phyloP scores from a whole-genome alignment of 805 yeast genomes.

The Torulaspora franciscae region DNA sequence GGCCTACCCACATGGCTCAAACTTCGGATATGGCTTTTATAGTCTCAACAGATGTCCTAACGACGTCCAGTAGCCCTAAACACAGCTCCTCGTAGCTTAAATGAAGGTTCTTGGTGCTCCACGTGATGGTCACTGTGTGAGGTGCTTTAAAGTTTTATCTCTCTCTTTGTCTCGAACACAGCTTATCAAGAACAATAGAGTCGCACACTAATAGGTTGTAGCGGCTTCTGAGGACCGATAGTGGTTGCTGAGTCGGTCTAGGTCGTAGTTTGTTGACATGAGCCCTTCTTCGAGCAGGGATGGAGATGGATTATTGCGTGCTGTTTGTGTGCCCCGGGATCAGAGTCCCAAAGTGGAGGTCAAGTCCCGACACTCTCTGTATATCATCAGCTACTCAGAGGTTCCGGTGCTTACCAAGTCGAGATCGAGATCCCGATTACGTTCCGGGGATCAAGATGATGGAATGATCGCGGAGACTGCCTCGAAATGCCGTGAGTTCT shows the following conservation, averaged over 20 bases:
- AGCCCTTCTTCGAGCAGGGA: conserved; percentile 2
- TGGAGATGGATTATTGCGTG: conserved; percentile 2
- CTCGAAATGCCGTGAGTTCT: conserved; percentile 16
- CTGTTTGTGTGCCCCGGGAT: conserved; percentile 4
- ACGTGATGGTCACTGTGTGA: background rate
- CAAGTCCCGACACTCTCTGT: conserved; percentile 28
- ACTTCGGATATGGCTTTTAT: background rate
- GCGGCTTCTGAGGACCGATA: background rate
- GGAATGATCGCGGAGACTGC: conserved; percentile 1
- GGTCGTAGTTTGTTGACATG: background rate
- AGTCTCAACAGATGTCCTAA: background rate
- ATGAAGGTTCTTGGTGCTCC: background rate
- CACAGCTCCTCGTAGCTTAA: background rate
- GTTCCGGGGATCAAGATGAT: background rate
- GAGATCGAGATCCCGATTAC: conserved; percentile 3
- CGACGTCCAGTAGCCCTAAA: background rate
- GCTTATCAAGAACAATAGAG: background rate
- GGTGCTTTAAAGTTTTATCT: background rate
- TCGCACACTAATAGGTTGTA: background rate
- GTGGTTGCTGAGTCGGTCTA: background rate
- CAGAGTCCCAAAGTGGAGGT: conserved; percentile 28
- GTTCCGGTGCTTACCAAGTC: conserved; percentile 12
- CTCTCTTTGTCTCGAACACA: background rate
- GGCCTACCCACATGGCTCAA: conserved; percentile 2
- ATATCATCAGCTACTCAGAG: conserved; percentile 30